Evolutionary conservation across 805 yeast species (phyloP).

Genomic region (Myxozyma monticola): DNA sequence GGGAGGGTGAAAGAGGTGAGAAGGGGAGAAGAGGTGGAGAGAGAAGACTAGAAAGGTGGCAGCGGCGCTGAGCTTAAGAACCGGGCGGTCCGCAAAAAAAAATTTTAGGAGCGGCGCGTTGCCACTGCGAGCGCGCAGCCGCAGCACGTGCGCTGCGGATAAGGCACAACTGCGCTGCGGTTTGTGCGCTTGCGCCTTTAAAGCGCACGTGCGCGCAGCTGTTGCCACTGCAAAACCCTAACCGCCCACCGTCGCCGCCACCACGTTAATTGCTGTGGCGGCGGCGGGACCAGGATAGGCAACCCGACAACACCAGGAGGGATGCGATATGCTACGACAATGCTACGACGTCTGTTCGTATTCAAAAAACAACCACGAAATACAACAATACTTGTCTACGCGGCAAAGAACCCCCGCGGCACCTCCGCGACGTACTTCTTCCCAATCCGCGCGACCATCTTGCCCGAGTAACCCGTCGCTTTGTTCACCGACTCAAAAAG

Average conservation of each 20-base stretch:
- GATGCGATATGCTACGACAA: too few species aligned
- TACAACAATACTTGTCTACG: background rate
- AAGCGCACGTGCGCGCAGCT: too few species aligned
- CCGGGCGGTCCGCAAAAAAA: slow-evolving; percentile 1
- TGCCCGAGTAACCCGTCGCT: slow-evolving; percentile 29
- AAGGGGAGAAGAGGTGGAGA: slow-evolving; percentile 2
- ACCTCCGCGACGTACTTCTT: background rate
- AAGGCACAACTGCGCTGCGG: too few species aligned
- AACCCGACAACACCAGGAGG: too few species aligned
- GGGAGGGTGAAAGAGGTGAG: background rate
- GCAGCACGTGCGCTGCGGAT: too few species aligned
- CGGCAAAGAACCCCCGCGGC: slow-evolving; percentile 8
- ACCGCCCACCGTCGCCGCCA: too few species aligned
- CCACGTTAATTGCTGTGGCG: too few species aligned
- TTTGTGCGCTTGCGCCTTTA: too few species aligned
- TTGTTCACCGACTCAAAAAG: slow-evolving; percentile 16
- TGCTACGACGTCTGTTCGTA: too few species aligned
- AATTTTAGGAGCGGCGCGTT: slow-evolving; percentile 16
- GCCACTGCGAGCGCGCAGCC: too few species aligned
- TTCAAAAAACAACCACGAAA: background rate
- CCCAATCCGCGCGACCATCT: slow-evolving; percentile 22
- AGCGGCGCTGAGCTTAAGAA: background rate
- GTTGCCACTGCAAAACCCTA: too few species aligned
- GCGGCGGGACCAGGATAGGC: too few species aligned
- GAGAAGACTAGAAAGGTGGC: background rate